A percentile compares a stretch with the other conserved stretches of the same genome.
Conservation (phyloP, 768 basidiomycete genomes). For the Suillus brevipes region DNA sequence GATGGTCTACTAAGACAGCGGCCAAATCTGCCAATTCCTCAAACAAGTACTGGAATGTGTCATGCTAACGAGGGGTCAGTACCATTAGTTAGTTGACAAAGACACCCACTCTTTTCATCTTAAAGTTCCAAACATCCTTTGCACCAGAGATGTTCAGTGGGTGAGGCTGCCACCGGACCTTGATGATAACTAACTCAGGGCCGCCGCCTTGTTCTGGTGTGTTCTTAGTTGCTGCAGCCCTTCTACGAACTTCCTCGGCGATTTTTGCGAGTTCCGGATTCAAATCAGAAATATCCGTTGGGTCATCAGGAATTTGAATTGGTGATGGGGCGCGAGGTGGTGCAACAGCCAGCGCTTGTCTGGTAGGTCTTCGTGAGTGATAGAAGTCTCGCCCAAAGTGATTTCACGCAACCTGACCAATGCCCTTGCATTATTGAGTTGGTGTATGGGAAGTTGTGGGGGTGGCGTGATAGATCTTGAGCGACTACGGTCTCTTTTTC, state of each 20-base stretch:
- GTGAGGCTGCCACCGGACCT: slow-evolving; percentile 67
- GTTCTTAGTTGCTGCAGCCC: slow-evolving; percentile 25
- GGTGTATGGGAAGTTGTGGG: slow-evolving; percentile 54
- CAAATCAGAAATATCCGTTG: slow-evolving; percentile 48
- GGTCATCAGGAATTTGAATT: slow-evolving; percentile 41
- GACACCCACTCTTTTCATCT: slow-evolving; percentile 55
- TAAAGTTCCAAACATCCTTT: slow-evolving; percentile 49
- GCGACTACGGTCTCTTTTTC: slow-evolving; percentile 53
- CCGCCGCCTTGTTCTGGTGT: slow-evolving; percentile 32
- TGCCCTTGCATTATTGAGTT: slow-evolving; percentile 55
- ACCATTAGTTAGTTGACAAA: neutral
- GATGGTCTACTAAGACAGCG: slow-evolving; percentile 44
- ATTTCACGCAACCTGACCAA: slow-evolving; percentile 54
- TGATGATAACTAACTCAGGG: slow-evolving; percentile 45
- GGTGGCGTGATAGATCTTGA: slow-evolving; percentile 79
- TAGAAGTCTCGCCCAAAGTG: neutral
- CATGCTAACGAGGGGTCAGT: slow-evolving; percentile 43
- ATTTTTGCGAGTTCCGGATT: slow-evolving; percentile 67
- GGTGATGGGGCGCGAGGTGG: slow-evolving; percentile 50
- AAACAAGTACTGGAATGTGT: slow-evolving; percentile 64
- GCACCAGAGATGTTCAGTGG: slow-evolving; percentile 47
- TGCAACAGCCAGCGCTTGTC: slow-evolving; percentile 46
- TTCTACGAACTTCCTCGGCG: slow-evolving; percentile 39
- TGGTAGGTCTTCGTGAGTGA: slow-evolving; percentile 25
- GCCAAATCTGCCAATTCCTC: slow-evolving; percentile 66